Base-by-base conservation (phyloP, 1,284 basidiomycete species). In the Sporisorium exsertum region DNA sequence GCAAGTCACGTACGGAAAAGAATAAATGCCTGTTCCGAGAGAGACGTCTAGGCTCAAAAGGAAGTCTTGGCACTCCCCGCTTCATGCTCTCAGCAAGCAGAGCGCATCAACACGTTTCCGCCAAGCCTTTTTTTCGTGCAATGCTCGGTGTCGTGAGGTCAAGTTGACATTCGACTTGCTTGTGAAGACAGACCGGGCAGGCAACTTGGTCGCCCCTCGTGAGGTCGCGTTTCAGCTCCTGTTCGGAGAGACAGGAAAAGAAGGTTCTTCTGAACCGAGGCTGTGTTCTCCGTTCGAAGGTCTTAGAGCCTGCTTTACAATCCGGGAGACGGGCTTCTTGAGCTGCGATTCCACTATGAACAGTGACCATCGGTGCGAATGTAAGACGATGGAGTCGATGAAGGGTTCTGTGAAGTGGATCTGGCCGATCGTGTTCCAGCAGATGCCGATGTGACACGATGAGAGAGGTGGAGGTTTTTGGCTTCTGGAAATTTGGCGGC, bases 231-330 rank as follows among this genome's bases (percentile, higher is more conserved):
- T 37, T 35, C 32, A 37, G 16, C 22, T 53, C 13, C 13, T 18
- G 22, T 37, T 22, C 51, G 22, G 15, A 18, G 35, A 9, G 20
- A 4, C n/a, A 22, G 9, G 24, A 40, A 50, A 58, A 42, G 67
- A 69, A 69, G 51, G 29, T 64, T 64, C 61, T 69, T 56, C 57
- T 32, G 35, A 60, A 69, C 53, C 50, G 60, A 69, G 66, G 66
- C 66, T 69, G 57, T 69, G 66, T 43, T 49, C 1, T 15, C 53
- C 3, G 24, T 32, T 24, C 12, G 16, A 29, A n/a, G 10, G 10
- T 46, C 22, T 16, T 8, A 49, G 15, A 3, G 18, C 3, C 6
- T 9, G 35, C 35, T 35, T 35, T 35, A 3, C 6, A 35, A 9
- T 13, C 35, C 35, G 35, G 35, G 8, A 15, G 8, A 20, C 42